These are phyloP conservation scores for Echinosophora koreensis DNA, from an alignment of 306 rosid species.

Conservation along the genomic window DNA sequence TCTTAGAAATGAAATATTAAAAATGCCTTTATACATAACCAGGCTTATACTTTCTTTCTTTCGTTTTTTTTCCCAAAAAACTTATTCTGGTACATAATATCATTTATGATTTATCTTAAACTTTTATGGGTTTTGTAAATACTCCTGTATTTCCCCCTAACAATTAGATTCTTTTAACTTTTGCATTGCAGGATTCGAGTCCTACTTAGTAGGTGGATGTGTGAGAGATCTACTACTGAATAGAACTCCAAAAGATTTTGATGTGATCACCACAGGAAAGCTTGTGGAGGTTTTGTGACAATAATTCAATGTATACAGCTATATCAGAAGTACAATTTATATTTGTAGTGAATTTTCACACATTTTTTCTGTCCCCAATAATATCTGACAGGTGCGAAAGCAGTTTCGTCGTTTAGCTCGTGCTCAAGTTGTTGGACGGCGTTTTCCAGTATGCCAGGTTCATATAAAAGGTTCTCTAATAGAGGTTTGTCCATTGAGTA, in stretches of 20 bases:
- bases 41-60: background rate
- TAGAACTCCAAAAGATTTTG: slow-evolving; percentile 88
- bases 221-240: slow-evolving; percentile 87
- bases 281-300: slow-evolving; percentile 66
- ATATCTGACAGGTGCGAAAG: slow-evolving; percentile 62
- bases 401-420: slow-evolving; percentile 52
- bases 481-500: slow-evolving; percentile 66
- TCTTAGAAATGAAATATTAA: background rate
- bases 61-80: background rate
- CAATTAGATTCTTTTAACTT: slow-evolving; percentile 36
- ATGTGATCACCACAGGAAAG: slow-evolving; percentile 85
- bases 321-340: slow-evolving; percentile 25
- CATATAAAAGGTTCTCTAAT: slow-evolving; percentile 59
- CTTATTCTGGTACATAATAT: slow-evolving; percentile 11
- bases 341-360: slow-evolving; percentile 8
- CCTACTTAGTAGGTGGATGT: slow-evolving; percentile 97
- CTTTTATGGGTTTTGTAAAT: slow-evolving; percentile 16
- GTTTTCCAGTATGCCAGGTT: slow-evolving; percentile 87
- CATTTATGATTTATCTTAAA: slow-evolving; percentile 21
- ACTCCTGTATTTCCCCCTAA: background rate
- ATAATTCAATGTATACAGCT: slow-evolving; percentile 26
- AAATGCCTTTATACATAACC: background rate
- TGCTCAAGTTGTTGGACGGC: slow-evolving; percentile 71
- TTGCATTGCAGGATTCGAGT: slow-evolving; percentile 73
- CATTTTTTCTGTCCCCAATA: slow-evolving; percentile 11